Evolutionary conservation across 2,329 filamentous ascomycete species (phyloP).

Genomic region (Ophiostoma sp.): DNA sequence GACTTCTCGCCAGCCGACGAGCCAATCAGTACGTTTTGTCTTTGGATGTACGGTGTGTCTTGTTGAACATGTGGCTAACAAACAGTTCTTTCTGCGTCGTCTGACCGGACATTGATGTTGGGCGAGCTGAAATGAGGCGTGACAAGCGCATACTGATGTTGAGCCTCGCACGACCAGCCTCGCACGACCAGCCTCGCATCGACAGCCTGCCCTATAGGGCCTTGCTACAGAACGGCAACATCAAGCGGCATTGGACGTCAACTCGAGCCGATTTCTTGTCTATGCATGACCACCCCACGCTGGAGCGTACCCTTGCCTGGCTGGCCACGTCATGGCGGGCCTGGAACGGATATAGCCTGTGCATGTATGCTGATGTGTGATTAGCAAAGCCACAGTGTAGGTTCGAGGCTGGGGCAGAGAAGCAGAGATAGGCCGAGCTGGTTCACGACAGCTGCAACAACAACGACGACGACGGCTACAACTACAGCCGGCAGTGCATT

Average conservation of each 20-base stretch:
- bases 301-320: not conserved
- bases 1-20: slow-evolving; percentile 82
- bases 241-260: not conserved
- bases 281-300: not conserved
- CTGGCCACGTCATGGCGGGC: not conserved
- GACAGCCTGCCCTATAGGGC: too few species aligned
- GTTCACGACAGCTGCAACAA: too few species aligned
- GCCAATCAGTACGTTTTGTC: slow-evolving; percentile 68
- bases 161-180: not conserved
- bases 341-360: not conserved
- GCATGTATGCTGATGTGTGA: not conserved
- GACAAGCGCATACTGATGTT: not conserved
- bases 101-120: slow-evolving; percentile 78
- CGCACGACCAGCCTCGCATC: too few species aligned
- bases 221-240: too few species aligned
- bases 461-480: too few species aligned
- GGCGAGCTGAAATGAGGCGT: slow-evolving; percentile 65
- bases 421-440: not conserved
- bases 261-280: not conserved
- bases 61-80: slow-evolving; percentile 33
- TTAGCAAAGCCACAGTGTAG: not conserved
- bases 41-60: not conserved
- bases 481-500: not conserved
- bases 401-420: not conserved
- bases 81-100: slow-evolving; percentile 78